Evolutionary conservation across 2,329 filamentous ascomycete genomes (phyloP).

Genomic region (Fusarium coicis): DNA sequence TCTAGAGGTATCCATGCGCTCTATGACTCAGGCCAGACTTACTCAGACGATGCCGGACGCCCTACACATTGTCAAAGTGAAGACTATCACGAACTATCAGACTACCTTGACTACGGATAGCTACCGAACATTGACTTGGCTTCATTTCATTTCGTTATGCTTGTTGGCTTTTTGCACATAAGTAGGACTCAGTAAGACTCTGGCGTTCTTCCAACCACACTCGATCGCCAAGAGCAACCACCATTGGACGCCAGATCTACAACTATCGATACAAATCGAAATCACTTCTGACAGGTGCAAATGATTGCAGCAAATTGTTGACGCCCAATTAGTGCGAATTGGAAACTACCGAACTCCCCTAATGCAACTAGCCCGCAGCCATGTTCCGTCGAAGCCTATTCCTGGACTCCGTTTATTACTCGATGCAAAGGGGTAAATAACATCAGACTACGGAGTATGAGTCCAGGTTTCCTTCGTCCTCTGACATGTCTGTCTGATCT

Average conservation of each 20-base stretch:
- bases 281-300: slow-evolving; percentile 24
- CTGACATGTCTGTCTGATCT: slow-evolving; percentile 1
- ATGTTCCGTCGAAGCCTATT: slow-evolving; percentile 23
- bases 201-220: not conserved
- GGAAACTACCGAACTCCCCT: slow-evolving; percentile 19
- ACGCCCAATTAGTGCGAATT: slow-evolving; percentile 17
- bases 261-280: slow-evolving; percentile 4
- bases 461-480: not conserved
- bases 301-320: slow-evolving; percentile 15
- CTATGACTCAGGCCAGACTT: slow-evolving; percentile 20
- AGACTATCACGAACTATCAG: not conserved
- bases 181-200: not conserved
- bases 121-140: not conserved
- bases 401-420: slow-evolving; percentile 22
- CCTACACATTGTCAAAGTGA: not conserved
- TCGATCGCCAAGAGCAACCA: not conserved
- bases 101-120: not conserved
- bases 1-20: slow-evolving; percentile 17
- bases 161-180: not conserved
- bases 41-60: slow-evolving; percentile 2
- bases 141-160: not conserved
- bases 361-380: slow-evolving; percentile 10
- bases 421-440: slow-evolving; percentile 28
- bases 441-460: slow-evolving; percentile 9
- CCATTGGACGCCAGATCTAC: slow-evolving; percentile 15